These are phyloP conservation scores for Arbutus unedo DNA, from an alignment of 148 eudicot species.

Conservation along the genomic window DNA sequence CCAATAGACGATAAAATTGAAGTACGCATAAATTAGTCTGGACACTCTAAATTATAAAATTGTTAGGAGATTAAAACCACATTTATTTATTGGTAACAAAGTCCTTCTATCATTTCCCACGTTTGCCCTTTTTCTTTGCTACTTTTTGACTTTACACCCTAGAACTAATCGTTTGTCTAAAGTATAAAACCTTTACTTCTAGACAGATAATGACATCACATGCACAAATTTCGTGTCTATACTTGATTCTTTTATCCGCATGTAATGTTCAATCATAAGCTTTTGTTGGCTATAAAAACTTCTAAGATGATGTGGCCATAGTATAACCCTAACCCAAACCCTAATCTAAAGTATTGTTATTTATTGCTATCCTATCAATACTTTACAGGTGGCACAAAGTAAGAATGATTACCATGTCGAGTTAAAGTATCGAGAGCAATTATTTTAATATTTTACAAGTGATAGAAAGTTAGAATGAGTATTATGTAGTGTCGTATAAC, in stretches of 20 bases:
- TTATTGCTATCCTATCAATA: background rate
- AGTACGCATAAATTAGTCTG: too few species aligned
- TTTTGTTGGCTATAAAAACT: background rate
- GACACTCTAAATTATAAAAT: too few species aligned
- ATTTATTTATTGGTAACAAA: too few species aligned
- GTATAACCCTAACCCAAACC: background rate
- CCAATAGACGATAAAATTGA: too few species aligned
- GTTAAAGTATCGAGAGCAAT: too few species aligned
- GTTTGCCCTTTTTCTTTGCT: background rate
- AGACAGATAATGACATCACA: background rate
- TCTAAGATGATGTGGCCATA: background rate
- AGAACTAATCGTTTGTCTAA: background rate
- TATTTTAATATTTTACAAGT: too few species aligned
- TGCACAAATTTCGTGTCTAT: background rate
- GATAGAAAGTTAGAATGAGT: too few species aligned
- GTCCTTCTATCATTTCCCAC: background rate
- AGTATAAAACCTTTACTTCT: background rate
- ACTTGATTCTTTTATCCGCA: background rate
- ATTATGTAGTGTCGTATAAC: too few species aligned
- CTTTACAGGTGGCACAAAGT: too few species aligned
- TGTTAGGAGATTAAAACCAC: too few species aligned
- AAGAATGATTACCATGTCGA: too few species aligned
- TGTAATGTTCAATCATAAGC: background rate
- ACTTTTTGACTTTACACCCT: background rate
- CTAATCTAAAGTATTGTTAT: background rate